Conservation (phyloP, 495 filamentous ascomycete genomes). For the Penicillium canariense region DNA sequence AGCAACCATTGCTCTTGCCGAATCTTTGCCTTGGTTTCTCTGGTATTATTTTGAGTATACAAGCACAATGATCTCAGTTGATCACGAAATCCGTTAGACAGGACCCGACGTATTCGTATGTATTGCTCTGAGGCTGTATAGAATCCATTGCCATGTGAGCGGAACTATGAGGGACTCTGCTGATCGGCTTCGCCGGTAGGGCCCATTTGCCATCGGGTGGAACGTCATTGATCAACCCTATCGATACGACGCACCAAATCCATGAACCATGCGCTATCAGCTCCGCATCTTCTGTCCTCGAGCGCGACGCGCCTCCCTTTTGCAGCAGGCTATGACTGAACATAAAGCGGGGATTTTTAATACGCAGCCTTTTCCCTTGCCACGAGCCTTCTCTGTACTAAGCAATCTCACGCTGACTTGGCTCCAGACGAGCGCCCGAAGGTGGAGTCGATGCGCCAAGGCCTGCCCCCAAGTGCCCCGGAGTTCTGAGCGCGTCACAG, state of each 20-base stretch:
- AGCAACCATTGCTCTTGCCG: background rate
- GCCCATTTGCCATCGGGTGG: background rate
- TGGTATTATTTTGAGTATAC: too few relatives aligned
- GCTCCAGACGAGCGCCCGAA: background rate
- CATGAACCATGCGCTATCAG: conserved; percentile 1
- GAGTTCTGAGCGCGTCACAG: conserved; percentile 9
- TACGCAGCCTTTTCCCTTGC: too few relatives aligned
- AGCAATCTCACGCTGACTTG: background rate
- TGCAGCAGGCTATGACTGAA: background rate
- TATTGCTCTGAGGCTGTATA: background rate
- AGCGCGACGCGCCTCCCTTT: background rate
- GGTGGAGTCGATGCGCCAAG: conserved; percentile 10
- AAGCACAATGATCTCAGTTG: background rate
- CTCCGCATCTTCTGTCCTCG: background rate
- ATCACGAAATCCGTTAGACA: background rate
- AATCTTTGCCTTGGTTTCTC: background rate
- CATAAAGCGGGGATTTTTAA: too few relatives aligned
- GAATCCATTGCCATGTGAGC: background rate
- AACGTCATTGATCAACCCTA: background rate
- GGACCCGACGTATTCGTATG: too few relatives aligned
- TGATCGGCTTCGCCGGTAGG: background rate
- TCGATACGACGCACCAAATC: background rate
- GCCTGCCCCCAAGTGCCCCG: conserved; percentile 5
- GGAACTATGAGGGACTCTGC: background rate
- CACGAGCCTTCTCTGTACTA: background rate